Conservation (phyloP, 2,329 filamentous ascomycete genomes). For the Aureobasidium sp. region DNA sequence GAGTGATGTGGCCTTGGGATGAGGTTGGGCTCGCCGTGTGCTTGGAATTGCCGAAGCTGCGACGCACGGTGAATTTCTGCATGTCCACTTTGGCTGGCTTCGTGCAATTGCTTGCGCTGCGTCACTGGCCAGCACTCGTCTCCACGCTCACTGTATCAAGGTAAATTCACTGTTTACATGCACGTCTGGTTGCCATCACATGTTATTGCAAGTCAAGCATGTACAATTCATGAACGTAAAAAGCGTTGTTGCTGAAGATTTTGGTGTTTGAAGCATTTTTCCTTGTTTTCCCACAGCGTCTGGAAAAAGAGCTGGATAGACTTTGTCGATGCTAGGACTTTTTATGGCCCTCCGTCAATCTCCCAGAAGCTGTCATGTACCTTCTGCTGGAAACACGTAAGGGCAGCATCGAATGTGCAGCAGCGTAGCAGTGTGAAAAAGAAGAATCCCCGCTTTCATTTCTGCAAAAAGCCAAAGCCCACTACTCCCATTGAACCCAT, state of each 20-base stretch:
- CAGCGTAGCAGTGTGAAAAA: constrained; percentile 8
- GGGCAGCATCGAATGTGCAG: background rate
- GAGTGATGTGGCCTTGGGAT: background rate
- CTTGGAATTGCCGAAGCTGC: constrained; percentile 8
- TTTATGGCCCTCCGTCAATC: constrained; percentile 5
- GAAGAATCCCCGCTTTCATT: constrained; percentile 11
- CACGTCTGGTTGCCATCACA: background rate
- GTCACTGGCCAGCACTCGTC: background rate
- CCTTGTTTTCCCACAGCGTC: constrained; percentile 9
- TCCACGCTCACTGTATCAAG: background rate
- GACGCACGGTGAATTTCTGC: constrained; percentile 2
- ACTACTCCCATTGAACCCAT: constrained; percentile 12
- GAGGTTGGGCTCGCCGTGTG: constrained; percentile 2
- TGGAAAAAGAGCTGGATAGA: constrained; percentile 6
- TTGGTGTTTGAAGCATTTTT: constrained; percentile 12
- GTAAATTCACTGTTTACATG: constrained; percentile 1
- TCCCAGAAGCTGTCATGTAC: constrained; percentile 6
- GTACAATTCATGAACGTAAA: constrained; percentile 9
- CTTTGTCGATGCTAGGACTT: constrained; percentile 12
- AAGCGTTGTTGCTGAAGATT: constrained; percentile 12
- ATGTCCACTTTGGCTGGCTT: background rate
- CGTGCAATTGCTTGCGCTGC: background rate
- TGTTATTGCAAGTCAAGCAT: background rate
- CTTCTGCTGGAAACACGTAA: constrained; percentile 8
- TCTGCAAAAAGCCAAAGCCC: constrained; percentile 11